These are phyloP conservation scores for Tetracladium marchalianum DNA, from an alignment of 495 filamentous ascomycete genomes.

Conservation along the genomic window DNA sequence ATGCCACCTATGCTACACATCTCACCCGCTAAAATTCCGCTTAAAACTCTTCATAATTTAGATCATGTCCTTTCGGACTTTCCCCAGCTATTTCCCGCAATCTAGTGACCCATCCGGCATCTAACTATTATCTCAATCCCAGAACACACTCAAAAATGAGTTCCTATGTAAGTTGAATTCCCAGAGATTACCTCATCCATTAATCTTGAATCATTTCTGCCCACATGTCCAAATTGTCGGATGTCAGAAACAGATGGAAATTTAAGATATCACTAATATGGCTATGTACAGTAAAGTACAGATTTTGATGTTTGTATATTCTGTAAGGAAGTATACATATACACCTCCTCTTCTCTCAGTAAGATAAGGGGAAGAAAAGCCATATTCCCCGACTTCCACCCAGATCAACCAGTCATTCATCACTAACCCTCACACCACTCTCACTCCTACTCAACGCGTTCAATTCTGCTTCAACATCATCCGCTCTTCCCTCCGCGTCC, in stretches of 20 bases:
- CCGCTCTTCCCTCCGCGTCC: too few relatives aligned
- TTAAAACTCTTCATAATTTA: slow-evolving; percentile 37
- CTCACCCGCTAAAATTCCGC: slow-evolving; percentile 30
- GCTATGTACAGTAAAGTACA: background rate
- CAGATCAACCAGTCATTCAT: too few relatives aligned
- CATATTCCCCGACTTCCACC: too few relatives aligned
- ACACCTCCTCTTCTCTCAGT: background rate
- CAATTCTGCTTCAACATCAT: too few relatives aligned
- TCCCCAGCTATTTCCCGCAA: background rate
- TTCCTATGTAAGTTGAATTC: background rate
- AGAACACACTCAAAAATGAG: slow-evolving; percentile 29
- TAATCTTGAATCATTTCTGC: background rate
- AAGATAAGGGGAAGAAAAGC: too few relatives aligned
- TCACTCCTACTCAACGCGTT: too few relatives aligned
- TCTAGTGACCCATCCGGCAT: too few relatives aligned
- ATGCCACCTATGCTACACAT: slow-evolving; percentile 31
- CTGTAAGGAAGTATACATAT: background rate
- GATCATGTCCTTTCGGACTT: slow-evolving; percentile 40
- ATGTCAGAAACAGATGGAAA: too few relatives aligned
- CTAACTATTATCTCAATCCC: slow-evolving; percentile 54
- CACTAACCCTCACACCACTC: too few relatives aligned
- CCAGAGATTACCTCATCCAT: background rate
- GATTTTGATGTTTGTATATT: background rate
- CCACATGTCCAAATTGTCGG: too few relatives aligned
- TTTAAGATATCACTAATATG: background rate